phyloP scores from a whole-genome alignment of 73 alveolate species.

The Paramecium pentaurelia region DNA sequence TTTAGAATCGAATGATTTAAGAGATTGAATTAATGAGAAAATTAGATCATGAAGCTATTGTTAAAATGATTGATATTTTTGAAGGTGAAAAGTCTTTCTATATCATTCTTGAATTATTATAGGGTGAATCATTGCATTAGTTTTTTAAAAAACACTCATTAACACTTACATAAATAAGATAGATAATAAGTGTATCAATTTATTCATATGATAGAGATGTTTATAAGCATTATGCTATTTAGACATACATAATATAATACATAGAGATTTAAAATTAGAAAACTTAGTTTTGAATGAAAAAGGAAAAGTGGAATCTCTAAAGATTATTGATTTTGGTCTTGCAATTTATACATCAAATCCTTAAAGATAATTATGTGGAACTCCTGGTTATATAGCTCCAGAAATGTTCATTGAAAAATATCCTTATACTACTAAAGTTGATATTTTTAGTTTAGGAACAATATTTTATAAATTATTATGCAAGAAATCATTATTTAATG shows the following conservation, averaged over 20 bases:
- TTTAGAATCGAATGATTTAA: slow-evolving; percentile 4
- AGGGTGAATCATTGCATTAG: not conserved
- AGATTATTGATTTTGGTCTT: slow-evolving; percentile 53
- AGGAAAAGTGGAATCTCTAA: not conserved
- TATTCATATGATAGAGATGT: not conserved
- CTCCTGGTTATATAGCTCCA: slow-evolving; percentile 94
- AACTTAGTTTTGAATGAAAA: slow-evolving; percentile 38
- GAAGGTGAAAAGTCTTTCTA: slow-evolving; percentile 37
- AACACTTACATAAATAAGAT: not conserved
- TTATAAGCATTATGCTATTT: slow-evolving; percentile 57
- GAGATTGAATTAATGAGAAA: not conserved
- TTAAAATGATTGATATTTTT: not conserved
- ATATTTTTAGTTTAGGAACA: slow-evolving; percentile 89
- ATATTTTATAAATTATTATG: slow-evolving; percentile 56
- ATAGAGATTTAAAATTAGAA: slow-evolving; percentile 73
- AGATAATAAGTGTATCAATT: not conserved
- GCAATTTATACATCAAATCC: slow-evolving; percentile 47
- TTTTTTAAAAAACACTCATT: not conserved
- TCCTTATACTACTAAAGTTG: slow-evolving; percentile 88
- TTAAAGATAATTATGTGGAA: slow-evolving; percentile 87
- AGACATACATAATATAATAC: slow-evolving; percentile 56
- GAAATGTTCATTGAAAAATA: slow-evolving; percentile 76
- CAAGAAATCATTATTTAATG: not conserved
- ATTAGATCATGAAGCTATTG: not conserved
- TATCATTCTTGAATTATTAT: not conserved